Evolutionary conservation across 306 rosid species (phyloP).

Genomic region (Vachellia pachyceras): DNA sequence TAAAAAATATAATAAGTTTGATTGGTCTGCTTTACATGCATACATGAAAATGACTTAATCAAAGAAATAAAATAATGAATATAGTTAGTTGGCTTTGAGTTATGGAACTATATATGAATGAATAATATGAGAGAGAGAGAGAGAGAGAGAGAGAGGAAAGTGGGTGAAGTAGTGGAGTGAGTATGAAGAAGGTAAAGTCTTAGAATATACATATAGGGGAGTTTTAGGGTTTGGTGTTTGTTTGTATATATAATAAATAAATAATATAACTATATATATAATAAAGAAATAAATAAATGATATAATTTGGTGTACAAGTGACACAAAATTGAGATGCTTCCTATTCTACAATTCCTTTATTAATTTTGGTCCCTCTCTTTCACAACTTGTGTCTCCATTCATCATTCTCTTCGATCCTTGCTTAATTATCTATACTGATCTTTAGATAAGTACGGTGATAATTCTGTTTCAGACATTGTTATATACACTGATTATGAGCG

Average conservation of each 20-base stretch:
- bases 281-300: not conserved
- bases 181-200: not conserved
- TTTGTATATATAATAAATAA: too few species aligned
- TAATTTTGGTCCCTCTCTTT: not conserved
- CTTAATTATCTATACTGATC: too few species aligned
- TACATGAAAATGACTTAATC: slow-evolving; percentile 6
- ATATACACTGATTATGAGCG: too few species aligned
- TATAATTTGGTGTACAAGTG: not conserved
- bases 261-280: too few species aligned
- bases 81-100: not conserved
- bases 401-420: too few species aligned
- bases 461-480: too few species aligned
- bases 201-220: not conserved
- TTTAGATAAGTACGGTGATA: too few species aligned
- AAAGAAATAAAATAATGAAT: not conserved
- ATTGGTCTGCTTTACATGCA: not conserved
- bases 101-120: too few species aligned
- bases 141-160: not conserved
- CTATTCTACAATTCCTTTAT: not conserved
- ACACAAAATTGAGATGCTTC: not conserved
- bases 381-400: too few species aligned
- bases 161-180: not conserved
- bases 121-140: not conserved
- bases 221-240: not conserved
- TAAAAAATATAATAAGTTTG: too few species aligned